A percentile compares a stretch with the other conserved stretches of the same genome.
Evolutionary conservation across 2,329 filamentous ascomycete species (phyloP).

Genomic region (Emergomyces pasteurianus): DNA sequence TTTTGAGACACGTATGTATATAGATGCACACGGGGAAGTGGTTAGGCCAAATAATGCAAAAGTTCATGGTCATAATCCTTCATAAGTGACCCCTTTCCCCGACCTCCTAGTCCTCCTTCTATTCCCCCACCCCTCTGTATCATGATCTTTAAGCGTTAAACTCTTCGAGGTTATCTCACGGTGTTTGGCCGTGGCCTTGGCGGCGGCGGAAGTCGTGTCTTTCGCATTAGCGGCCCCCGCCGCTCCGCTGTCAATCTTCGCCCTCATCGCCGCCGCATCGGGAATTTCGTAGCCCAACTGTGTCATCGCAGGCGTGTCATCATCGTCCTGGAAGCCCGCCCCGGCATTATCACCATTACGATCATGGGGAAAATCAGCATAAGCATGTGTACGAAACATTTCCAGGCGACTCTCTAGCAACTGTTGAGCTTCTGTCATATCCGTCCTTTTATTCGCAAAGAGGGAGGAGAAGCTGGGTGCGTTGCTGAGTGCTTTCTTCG

Average conservation of each 20-base stretch:
- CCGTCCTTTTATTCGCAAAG: slow-evolving; percentile 11
- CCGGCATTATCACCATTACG: slow-evolving; percentile 9
- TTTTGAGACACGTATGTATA: neutral
- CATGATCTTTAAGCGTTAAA: slow-evolving; percentile 20
- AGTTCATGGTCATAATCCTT: slow-evolving; percentile 5
- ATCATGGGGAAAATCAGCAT: slow-evolving; percentile 7
- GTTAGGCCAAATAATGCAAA: too few species aligned
- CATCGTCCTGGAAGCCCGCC: slow-evolving; percentile 14
- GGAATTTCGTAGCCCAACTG: slow-evolving; percentile 39
- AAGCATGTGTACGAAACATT: slow-evolving; percentile 12
- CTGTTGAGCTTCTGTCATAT: slow-evolving; percentile 9
- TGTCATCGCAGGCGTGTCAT: slow-evolving; percentile 31
- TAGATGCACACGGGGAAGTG: neutral
- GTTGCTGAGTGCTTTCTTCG: slow-evolving; percentile 14
- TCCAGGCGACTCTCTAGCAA: slow-evolving; percentile 8
- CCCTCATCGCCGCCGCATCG: slow-evolving; percentile 44
- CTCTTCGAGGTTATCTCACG: neutral
- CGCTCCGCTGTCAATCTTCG: slow-evolving; percentile 34
- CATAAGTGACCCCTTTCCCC: slow-evolving; percentile 14
- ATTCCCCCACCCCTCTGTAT: slow-evolving; percentile 23
- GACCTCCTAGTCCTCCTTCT: slow-evolving; percentile 25
- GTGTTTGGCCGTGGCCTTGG: neutral
- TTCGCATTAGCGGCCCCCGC: neutral
- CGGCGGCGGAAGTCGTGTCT: neutral
- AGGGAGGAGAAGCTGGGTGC: slow-evolving; percentile 21